A percentile compares a stretch with the other conserved stretches of the same genome.
Conservation (phyloP, 2,329 filamentous ascomycete species). For the Blastomyces gilchristii region DNA sequence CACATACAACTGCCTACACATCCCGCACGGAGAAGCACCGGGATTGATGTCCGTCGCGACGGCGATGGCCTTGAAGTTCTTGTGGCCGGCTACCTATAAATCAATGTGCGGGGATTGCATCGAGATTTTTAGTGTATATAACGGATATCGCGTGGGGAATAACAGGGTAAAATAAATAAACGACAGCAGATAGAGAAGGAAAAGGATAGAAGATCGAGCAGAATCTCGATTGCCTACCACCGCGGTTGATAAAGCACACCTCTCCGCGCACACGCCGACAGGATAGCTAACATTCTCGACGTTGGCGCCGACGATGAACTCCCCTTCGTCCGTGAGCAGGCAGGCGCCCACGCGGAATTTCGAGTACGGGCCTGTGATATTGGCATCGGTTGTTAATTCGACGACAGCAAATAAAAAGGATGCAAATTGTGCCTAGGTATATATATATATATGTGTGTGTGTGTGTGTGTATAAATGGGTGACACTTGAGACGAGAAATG, state of each 20-base stretch:
- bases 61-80: constrained; percentile 64
- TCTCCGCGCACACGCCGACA: constrained; percentile 89
- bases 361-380: constrained; percentile 61
- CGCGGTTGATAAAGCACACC: constrained; percentile 76
- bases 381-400: constrained; percentile 1
- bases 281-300: constrained; percentile 91
- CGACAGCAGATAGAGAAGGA: neutral
- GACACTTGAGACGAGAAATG: constrained; percentile 1
- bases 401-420: neutral
- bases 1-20: constrained; percentile 80
- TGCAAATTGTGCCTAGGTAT: constrained; percentile 1
- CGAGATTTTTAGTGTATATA: neutral
- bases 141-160: neutral
- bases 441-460: neutral
- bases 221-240: constrained; percentile 37
- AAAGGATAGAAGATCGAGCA: neutral
- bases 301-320: constrained; percentile 65
- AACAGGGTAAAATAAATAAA: neutral
- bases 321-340: constrained; percentile 52
- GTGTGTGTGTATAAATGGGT: neutral
- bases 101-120: too few relatives aligned
- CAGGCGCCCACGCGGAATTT: constrained; percentile 82
- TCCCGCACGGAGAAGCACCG: constrained; percentile 70
- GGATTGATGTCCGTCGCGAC: constrained; percentile 70
- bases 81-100: constrained; percentile 35